Evolutionary conservation across 495 filamentous ascomycete genomes (phyloP).

Genomic region (Aspergillus indologenus): DNA sequence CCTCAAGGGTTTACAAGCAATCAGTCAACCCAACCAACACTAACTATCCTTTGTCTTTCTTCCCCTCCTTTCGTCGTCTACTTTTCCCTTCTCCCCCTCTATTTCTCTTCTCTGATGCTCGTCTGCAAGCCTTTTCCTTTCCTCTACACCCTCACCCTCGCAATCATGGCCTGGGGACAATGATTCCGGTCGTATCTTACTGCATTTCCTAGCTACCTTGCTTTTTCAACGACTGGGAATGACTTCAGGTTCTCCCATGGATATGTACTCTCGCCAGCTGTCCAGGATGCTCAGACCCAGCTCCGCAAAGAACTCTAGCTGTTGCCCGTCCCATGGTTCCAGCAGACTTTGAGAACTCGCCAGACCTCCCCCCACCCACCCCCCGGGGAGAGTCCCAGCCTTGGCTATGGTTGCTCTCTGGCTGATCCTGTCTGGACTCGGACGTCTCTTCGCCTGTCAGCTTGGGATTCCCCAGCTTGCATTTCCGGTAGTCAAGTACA

Average conservation of each 20-base stretch:
- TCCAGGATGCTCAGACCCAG: not conserved
- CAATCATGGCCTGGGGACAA: not conserved
- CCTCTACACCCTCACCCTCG: not conserved
- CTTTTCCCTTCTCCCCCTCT: not conserved
- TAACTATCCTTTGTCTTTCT: not conserved
- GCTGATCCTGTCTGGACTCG: not conserved
- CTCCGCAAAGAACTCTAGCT: slow-evolving; percentile 5
- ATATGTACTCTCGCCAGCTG: not conserved
- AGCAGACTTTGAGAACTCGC: not conserved
- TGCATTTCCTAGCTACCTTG: not conserved
- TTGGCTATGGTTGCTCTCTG: not conserved
- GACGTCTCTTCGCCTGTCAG: not conserved
- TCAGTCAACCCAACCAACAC: not conserved
- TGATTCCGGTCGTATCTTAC: not conserved
- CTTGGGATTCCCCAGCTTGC: not conserved
- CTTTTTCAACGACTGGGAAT: not conserved
- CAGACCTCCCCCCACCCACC: not conserved
- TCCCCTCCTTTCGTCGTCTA: not conserved
- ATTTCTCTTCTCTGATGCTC: not conserved
- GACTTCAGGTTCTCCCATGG: not conserved
- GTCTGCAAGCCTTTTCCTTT: too few species aligned
- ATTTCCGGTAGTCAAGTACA: not conserved
- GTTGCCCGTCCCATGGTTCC: slow-evolving; percentile 8
- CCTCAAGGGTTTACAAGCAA: not conserved
- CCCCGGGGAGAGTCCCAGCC: not conserved